Evolutionary conservation across 2,329 filamentous ascomycete genomes (phyloP).

Genomic region (Madurella fahalii): DNA sequence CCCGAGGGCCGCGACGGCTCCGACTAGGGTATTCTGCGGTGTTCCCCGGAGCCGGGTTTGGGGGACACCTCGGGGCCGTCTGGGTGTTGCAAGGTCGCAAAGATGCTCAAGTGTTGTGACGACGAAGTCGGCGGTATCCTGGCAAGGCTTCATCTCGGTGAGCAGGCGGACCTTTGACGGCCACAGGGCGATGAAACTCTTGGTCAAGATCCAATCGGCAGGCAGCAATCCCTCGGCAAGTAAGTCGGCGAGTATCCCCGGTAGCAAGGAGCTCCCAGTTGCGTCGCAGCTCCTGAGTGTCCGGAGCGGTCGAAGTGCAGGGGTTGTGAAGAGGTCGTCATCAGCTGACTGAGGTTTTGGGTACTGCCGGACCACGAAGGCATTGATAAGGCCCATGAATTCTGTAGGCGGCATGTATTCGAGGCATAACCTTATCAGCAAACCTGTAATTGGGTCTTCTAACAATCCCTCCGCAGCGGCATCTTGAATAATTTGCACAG

Average conservation of each 20-base stretch:
- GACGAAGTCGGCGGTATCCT: constrained; percentile 37
- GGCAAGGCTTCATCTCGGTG: constrained; percentile 28
- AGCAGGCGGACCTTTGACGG: constrained; percentile 34
- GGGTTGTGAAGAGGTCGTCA: constrained; percentile 28
- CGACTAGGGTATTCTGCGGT: constrained; percentile 39
- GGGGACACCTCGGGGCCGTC: constrained; percentile 9
- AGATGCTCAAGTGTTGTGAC: constrained; percentile 33
- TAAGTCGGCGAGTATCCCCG: constrained; percentile 36
- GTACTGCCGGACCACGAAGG: constrained; percentile 34
- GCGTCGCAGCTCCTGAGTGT: constrained; percentile 11
- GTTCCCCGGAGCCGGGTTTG: constrained; percentile 19
- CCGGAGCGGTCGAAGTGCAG: constrained; percentile 33
- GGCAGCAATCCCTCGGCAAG: constrained; percentile 36
- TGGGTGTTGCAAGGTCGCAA: constrained; percentile 18
- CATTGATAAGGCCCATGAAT: constrained; percentile 38
- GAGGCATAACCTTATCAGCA: constrained; percentile 41
- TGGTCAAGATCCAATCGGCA: constrained; percentile 42
- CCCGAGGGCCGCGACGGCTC: constrained; percentile 39
- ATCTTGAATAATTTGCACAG: constrained; percentile 39
- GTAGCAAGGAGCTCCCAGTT: constrained; percentile 26
- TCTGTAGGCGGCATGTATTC: constrained; percentile 36
- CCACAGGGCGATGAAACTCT: constrained; percentile 41
- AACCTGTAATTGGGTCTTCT: constrained; percentile 36
- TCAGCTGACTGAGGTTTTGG: constrained; percentile 26
- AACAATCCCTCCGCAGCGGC: constrained; percentile 42